These are phyloP conservation scores for Colletotrichum sp. DNA, from an alignment of 2,329 filamentous ascomycete genomes.

Conservation along the genomic window DNA sequence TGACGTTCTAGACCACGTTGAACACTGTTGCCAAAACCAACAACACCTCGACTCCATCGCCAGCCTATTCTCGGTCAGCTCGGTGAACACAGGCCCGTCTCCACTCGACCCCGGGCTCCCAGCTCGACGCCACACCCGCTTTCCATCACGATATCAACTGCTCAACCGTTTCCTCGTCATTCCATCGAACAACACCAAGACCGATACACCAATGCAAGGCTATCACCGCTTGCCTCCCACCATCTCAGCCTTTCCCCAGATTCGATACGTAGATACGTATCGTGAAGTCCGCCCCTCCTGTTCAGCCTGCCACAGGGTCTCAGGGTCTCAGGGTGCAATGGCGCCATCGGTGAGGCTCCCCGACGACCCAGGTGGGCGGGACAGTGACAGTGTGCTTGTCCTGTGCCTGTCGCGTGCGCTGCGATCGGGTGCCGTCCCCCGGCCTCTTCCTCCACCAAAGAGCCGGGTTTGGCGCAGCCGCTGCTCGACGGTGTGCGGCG, in stretches of 20 bases:
- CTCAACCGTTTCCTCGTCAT: not conserved
- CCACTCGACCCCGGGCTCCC: not conserved
- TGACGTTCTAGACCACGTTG: not conserved
- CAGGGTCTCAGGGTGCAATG: conserved; percentile 15
- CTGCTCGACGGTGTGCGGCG: not conserved
- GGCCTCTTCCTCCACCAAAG: not conserved
- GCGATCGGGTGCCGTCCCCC: conserved; percentile 2
- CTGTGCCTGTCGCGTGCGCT: not conserved
- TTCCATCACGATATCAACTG: not conserved
- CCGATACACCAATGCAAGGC: conserved; percentile 6
- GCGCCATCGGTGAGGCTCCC: conserved; percentile 14
- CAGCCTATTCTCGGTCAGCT: conserved; percentile 1
- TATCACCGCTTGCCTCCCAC: not conserved
- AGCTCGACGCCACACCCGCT: not conserved
- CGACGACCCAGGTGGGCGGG: conserved; percentile 13
- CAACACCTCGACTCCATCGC: not conserved
- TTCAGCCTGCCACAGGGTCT: conserved; percentile 8
- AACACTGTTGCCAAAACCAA: not conserved
- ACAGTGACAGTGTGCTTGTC: conserved; percentile 5
- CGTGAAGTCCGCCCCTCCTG: conserved; percentile 11
- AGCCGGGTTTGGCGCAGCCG: conserved; percentile 4
- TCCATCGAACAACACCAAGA: not conserved
- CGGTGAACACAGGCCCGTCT: not conserved
- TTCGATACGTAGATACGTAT: conserved; percentile 21
- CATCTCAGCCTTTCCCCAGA: conserved; percentile 20